Evolutionary conservation across 2,329 filamentous ascomycete species (phyloP).

Genomic region (Colletotrichum caudatum): DNA sequence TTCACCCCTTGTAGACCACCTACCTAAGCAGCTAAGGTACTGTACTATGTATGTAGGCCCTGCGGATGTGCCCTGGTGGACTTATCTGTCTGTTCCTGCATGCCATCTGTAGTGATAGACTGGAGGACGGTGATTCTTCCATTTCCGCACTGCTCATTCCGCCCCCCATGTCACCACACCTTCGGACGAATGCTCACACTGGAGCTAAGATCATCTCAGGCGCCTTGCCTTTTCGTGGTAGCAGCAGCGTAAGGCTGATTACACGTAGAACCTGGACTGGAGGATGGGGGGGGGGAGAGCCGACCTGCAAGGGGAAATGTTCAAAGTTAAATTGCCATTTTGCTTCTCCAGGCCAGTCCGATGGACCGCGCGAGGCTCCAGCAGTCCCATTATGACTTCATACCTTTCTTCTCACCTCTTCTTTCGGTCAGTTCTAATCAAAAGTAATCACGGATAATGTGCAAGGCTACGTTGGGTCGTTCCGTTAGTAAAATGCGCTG

Average conservation of each 20-base stretch:
- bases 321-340: constrained; percentile 24
- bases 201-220: constrained; percentile 29
- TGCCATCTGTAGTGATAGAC: constrained; percentile 6
- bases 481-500: constrained; percentile 5
- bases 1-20: not conserved
- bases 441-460: constrained; percentile 2
- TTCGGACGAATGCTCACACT: constrained; percentile 22
- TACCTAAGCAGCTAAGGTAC: not conserved
- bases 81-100: constrained; percentile 11
- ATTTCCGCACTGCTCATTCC: constrained; percentile 15
- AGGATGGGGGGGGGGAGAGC: constrained; percentile 17
- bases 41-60: not conserved
- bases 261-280: constrained; percentile 13
- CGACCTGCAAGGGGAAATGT: not conserved
- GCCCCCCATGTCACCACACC: constrained; percentile 33
- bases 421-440: constrained; percentile 20
- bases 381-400: constrained; percentile 21
- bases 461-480: constrained; percentile 8
- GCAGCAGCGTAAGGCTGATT: constrained; percentile 37
- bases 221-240: constrained; percentile 28
- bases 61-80: constrained; percentile 12
- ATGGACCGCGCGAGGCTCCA: not conserved
- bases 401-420: not conserved
- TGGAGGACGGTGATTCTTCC: not conserved
- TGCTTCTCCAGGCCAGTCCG: constrained; percentile 8